Evolutionary conservation across 495 filamentous ascomycete genomes (phyloP).

Genomic region (Recurvomyces mirabilis): DNA sequence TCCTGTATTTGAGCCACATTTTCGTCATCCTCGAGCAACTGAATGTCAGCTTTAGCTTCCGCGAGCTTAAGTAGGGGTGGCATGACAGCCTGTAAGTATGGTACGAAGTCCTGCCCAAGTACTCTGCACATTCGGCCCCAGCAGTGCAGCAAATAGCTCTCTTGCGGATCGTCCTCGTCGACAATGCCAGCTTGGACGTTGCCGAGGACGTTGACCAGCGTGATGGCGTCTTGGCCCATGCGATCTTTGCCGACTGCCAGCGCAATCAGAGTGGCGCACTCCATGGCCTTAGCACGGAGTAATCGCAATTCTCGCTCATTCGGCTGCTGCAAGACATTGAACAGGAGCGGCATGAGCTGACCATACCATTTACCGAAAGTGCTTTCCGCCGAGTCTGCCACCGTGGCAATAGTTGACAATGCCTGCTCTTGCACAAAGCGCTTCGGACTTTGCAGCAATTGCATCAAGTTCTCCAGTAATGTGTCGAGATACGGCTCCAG

Average conservation of each 20-base stretch:
- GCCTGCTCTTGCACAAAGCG: conserved; percentile 97
- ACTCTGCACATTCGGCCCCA: conserved; percentile 99
- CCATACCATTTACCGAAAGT: conserved; percentile 95
- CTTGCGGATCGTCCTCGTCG: conserved; percentile 91
- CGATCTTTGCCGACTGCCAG: conserved; percentile 88
- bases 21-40: conserved; percentile 90
- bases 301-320: conserved; percentile 86
- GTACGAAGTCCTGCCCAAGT: conserved; percentile 77
- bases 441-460: conserved; percentile 76
- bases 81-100: conserved; percentile 86
- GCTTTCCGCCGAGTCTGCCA: conserved; percentile 92
- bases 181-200: conserved; percentile 77
- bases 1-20: conserved; percentile 85
- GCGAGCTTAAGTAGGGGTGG: conserved; percentile 85
- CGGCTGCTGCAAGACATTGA: conserved; percentile 76
- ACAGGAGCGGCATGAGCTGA: conserved; percentile 85
- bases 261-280: conserved; percentile 94
- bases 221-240: conserved; percentile 76
- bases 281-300: conserved; percentile 95
- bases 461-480: conserved; percentile 68
- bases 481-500: conserved; percentile 91
- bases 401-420: conserved; percentile 94
- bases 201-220: conserved; percentile 74
- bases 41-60: conserved; percentile 92
- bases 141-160: conserved; percentile 94